A percentile compares a stretch with the other conserved stretches of the same genome.
Evolutionary conservation across 768 basidiomycete genomes (phyloP).

Genomic region (Ramaria sp.): DNA sequence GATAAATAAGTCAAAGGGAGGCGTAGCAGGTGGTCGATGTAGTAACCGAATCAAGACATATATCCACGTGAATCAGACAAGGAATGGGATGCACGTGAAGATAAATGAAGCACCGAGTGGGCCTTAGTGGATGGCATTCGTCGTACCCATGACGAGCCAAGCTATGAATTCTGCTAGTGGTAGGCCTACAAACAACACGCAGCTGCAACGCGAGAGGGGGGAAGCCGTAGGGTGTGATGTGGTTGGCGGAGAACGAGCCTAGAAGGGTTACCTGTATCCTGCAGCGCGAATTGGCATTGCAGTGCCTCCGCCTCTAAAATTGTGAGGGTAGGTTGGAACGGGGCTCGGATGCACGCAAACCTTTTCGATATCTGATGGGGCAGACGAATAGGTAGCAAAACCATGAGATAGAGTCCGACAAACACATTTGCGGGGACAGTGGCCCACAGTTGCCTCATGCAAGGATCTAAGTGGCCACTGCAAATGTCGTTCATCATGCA

Average conservation of each 20-base stretch:
- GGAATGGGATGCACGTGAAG: slow-evolving; percentile 7
- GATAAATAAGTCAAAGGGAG: slow-evolving; percentile 15
- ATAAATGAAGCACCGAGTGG: not conserved
- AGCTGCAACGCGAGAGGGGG: slow-evolving; percentile 9
- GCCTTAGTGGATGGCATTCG: slow-evolving; percentile 3
- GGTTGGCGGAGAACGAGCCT: not conserved
- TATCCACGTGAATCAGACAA: slow-evolving; percentile 16
- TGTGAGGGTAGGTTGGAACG: slow-evolving; percentile 3
- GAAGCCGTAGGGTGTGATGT: not conserved
- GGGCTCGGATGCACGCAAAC: not conserved
- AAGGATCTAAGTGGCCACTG: not conserved
- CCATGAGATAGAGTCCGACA: not conserved
- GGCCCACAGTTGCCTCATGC: not conserved
- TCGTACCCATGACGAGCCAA: slow-evolving; percentile 12
- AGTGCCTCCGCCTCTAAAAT: not conserved
- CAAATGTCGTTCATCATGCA: not conserved
- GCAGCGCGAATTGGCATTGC: not conserved
- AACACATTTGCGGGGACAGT: not conserved
- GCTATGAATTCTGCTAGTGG: slow-evolving; percentile 12
- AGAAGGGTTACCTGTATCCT: not conserved
- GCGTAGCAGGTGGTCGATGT: slow-evolving; percentile 11
- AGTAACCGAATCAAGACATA: slow-evolving; percentile 13
- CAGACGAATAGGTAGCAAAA: not conserved
- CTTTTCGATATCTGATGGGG: not conserved
- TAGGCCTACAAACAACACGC: slow-evolving; percentile 10